Percentiles rank a stretch among this genome's conserved stretches.
Conservation (phyloP, 768 basidiomycete species). For the Termitomyces eurrhizus region DNA sequence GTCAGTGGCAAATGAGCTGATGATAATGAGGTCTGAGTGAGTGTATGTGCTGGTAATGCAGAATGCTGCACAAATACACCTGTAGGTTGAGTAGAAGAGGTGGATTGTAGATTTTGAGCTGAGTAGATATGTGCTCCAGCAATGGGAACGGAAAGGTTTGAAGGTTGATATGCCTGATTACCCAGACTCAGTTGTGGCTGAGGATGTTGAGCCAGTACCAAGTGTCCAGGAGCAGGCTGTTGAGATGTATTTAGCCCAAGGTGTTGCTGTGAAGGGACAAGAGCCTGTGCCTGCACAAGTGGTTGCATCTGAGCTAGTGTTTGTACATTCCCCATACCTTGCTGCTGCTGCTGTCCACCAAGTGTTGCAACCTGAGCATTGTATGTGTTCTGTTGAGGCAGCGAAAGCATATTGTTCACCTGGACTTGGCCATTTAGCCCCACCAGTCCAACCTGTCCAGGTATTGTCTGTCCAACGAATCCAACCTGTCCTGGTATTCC, state of each 20-base stretch:
- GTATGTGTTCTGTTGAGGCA: neutral
- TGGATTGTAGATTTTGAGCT: neutral
- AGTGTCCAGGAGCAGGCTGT: neutral
- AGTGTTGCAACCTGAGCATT: neutral
- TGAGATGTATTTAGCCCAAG: neutral
- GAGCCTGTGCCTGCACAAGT: neutral
- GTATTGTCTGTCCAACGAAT: neutral
- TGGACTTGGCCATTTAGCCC: slow-evolving; percentile 1
- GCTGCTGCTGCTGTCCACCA: neutral
- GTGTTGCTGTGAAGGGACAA: neutral
- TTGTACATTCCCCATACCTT: neutral
- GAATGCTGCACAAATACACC: neutral
- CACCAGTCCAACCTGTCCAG: neutral
- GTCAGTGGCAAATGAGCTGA: neutral
- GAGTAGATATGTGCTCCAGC: neutral
- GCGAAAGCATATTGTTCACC: slow-evolving; percentile 1
- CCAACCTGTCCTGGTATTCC: neutral
- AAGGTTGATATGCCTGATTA: neutral
- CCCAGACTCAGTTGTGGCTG: neutral
- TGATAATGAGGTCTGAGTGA: neutral
- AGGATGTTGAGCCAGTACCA: neutral
- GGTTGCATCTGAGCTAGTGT: neutral
- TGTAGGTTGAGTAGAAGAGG: no score
- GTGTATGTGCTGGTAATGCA: neutral
- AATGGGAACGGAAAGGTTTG: neutral